These are phyloP conservation scores for Trametes sanguinea DNA, from an alignment of 768 basidiomycete species.

Conservation along the genomic window DNA sequence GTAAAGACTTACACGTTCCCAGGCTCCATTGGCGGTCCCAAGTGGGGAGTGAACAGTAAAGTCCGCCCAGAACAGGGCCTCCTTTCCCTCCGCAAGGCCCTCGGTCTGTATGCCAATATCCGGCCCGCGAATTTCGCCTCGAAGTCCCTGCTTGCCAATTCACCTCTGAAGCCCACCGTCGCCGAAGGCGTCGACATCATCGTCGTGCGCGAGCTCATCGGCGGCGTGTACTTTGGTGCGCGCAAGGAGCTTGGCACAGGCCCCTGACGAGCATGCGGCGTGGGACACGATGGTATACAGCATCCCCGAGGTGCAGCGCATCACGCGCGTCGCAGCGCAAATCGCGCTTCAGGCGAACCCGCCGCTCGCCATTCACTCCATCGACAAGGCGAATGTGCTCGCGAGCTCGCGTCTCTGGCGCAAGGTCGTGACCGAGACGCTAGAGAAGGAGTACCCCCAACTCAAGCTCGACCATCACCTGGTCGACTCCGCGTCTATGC, in stretches of 20 bases:
- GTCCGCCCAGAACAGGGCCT: conserved; percentile 94
- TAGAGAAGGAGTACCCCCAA: conserved; percentile 86
- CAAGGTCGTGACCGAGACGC: conserved; percentile 84
- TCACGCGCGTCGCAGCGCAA: conserved; percentile 93
- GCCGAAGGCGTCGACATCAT: conserved; percentile 88
- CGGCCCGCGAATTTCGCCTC: conserved; percentile 95
- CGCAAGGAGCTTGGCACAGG: conserved; percentile 82
- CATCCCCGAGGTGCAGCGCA: conserved; percentile 87
- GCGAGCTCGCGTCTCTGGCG: conserved; percentile 95
- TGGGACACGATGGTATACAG: conserved; percentile 96
- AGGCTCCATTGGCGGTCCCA: conserved; percentile 99
- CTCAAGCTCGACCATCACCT: conserved; percentile 86
- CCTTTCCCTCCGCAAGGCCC: conserved; percentile 82
- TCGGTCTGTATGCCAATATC: conserved; percentile 97
- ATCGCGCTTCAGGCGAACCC: conserved; percentile 84
- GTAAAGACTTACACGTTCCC: not conserved
- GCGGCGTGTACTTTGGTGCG: conserved; percentile 92
- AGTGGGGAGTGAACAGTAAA: conserved; percentile 90
- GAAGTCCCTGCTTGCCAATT: conserved; percentile 81
- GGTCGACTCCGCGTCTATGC: conserved; percentile 96
- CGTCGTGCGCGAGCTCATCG: conserved; percentile 94
- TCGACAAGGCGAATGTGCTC: conserved; percentile 99
- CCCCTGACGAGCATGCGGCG: conserved; percentile 67
- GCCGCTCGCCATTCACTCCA: conserved; percentile 84
- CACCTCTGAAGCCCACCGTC: conserved; percentile 85